A percentile compares a stretch with the other conserved stretches of the same genome.
These are phyloP conservation scores for Arachis monticola DNA, from an alignment of 331 rosid genomes.

Conservation along the genomic window DNA sequence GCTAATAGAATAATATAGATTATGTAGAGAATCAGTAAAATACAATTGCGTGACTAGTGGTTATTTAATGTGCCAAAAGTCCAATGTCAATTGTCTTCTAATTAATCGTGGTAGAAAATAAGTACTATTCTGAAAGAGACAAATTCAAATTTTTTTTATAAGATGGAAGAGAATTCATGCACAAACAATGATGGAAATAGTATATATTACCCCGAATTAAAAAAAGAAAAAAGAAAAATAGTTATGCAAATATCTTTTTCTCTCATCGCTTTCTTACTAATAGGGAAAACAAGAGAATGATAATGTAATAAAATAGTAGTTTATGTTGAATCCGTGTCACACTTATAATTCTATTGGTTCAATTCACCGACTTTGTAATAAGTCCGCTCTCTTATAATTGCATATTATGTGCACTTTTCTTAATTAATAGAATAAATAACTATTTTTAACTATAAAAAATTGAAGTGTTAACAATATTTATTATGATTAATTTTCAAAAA, in stretches of 20 bases:
- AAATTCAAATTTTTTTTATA: neutral
- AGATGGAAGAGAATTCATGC: neutral
- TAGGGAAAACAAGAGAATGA: neutral
- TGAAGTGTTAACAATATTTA: no score
- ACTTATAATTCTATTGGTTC: no score
- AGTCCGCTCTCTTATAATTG: no score
- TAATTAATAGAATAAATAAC: no score
- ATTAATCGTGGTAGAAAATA: neutral
- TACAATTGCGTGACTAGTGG: slow-evolving; percentile 3
- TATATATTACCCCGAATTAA: no score
- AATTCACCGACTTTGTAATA: no score
- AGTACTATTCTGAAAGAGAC: neutral
- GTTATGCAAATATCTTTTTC: neutral
- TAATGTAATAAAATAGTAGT: no score
- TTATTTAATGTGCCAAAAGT: slow-evolving; percentile 3
- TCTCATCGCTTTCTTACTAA: neutral
- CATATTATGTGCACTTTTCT: no score
- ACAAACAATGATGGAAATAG: neutral
- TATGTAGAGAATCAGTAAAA: neutral
- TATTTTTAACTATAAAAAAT: no score
- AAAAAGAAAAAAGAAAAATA: neutral
- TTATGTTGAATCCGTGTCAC: no score
- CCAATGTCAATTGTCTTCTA: neutral
- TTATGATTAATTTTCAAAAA: no score
- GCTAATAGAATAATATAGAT: neutral